A percentile compares a stretch with the other conserved stretches of the same genome.
Conservation (phyloP, 2,329 filamentous ascomycete genomes). For the Alternaria rosae region DNA sequence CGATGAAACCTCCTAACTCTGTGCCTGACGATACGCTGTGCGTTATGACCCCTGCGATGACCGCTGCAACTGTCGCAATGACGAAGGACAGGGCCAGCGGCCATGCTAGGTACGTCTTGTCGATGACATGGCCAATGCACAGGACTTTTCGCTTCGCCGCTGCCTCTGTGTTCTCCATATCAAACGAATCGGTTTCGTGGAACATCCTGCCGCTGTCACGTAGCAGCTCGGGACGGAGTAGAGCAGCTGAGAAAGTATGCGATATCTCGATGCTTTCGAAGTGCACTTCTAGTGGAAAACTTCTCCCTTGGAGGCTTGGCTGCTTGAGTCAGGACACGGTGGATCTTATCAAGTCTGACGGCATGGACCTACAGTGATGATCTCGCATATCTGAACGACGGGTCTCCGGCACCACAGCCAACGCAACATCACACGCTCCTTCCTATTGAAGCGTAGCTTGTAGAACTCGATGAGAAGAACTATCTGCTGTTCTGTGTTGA, state of each 20-base stretch:
- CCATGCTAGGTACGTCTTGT: not conserved
- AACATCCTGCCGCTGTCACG: not conserved
- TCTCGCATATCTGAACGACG: not conserved
- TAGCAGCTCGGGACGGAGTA: not conserved
- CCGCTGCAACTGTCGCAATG: not conserved
- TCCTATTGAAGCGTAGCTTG: not conserved
- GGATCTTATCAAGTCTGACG: accelerated
- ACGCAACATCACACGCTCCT: not conserved
- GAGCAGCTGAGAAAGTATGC: not conserved
- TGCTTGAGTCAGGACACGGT: not conserved
- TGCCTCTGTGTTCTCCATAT: not conserved
- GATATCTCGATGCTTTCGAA: not conserved
- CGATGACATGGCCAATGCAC: not conserved
- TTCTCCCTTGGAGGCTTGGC: too few species aligned
- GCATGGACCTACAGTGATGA: accelerated
- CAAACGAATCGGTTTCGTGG: not conserved
- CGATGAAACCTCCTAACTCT: not conserved
- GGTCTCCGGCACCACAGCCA: not conserved
- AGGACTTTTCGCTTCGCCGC: not conserved
- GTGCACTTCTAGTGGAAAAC: not conserved
- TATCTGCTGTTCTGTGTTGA: not conserved
- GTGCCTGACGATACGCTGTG: not conserved
- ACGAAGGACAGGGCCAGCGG: not conserved
- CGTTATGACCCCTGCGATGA: not conserved
- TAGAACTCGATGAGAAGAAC: not conserved